Conservation (phyloP, 2,329 filamentous ascomycete species). For the Aspergillus sp. region DNA sequence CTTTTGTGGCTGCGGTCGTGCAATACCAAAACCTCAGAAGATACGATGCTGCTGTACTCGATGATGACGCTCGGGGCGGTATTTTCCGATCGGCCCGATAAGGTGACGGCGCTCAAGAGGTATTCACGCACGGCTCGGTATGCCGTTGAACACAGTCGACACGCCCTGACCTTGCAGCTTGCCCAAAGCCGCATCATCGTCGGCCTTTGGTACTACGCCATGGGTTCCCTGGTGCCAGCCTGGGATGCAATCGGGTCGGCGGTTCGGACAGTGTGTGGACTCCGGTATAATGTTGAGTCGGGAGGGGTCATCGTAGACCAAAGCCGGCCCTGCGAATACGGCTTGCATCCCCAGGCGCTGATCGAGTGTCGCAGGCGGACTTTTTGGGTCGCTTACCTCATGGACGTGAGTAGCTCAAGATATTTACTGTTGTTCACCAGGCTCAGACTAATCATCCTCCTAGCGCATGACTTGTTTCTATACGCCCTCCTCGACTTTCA, state of each 20-base stretch:
- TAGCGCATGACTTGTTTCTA: slow-evolving; percentile 63
- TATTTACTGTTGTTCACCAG: slow-evolving; percentile 16
- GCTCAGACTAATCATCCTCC: slow-evolving; percentile 15
- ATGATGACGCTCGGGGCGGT: slow-evolving; percentile 60
- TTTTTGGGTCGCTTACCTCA: slow-evolving; percentile 70
- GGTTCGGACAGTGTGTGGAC: slow-evolving; percentile 59
- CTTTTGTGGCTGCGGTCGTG: slow-evolving; percentile 55
- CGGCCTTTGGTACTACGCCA: slow-evolving; percentile 65
- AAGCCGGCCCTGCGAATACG: slow-evolving; percentile 55
- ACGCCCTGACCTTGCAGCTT: slow-evolving; percentile 62
- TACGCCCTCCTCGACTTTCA: slow-evolving; percentile 55
- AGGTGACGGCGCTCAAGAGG: slow-evolving; percentile 47
- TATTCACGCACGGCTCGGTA: slow-evolving; percentile 61
- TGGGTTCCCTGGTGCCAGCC: slow-evolving; percentile 60
- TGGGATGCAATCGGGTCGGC: slow-evolving; percentile 67
- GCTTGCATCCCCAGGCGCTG: slow-evolving; percentile 59
- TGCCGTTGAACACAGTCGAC: slow-evolving; percentile 55
- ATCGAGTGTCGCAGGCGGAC: slow-evolving; percentile 69
- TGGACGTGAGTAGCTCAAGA: slow-evolving; percentile 56
- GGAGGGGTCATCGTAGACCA: slow-evolving; percentile 52
- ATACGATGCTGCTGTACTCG: slow-evolving; percentile 63
- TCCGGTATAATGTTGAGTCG: slow-evolving; percentile 66
- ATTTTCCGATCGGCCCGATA: slow-evolving; percentile 53
- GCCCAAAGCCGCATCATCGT: slow-evolving; percentile 69
- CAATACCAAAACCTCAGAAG: slow-evolving; percentile 53